Percentiles rank a stretch among this genome's conserved stretches.
Evolutionary conservation across 345 rosid genomes (phyloP).

Genomic region (Syzygium aromaticum): DNA sequence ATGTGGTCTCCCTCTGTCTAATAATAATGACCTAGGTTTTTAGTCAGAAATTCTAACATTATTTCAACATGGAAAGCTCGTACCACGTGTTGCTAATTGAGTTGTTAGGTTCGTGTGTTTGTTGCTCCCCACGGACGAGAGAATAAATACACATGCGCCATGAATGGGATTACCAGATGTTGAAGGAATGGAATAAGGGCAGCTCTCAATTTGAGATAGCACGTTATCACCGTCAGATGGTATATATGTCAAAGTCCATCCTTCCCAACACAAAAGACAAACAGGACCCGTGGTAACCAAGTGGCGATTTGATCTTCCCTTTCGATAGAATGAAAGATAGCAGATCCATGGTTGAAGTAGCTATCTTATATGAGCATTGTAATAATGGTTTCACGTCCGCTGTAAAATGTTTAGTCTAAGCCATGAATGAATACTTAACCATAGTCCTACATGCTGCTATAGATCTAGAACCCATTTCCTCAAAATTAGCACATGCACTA

Average conservation of each 20-base stretch:
- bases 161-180: neutral
- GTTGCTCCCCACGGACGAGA: neutral
- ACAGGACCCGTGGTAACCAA: neutral
- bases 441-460: neutral
- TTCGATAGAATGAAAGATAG: neutral
- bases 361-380: neutral
- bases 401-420: neutral
- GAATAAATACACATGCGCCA: neutral
- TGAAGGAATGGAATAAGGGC: too few relatives aligned
- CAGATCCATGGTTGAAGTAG: neutral
- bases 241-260: neutral
- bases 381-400: neutral
- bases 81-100: neutral
- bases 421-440: neutral
- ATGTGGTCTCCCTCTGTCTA: neutral
- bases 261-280: neutral
- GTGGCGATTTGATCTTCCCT: neutral
- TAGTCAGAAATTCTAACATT: neutral
- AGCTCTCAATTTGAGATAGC: neutral
- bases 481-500: neutral
- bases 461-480: neutral
- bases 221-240: neutral
- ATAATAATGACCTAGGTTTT: neutral
- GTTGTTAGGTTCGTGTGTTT: neutral
- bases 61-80: neutral